Evolutionary conservation across 371 early-diverging fungal species (phyloP).

Genomic region (Rhizopus arrhizus): DNA sequence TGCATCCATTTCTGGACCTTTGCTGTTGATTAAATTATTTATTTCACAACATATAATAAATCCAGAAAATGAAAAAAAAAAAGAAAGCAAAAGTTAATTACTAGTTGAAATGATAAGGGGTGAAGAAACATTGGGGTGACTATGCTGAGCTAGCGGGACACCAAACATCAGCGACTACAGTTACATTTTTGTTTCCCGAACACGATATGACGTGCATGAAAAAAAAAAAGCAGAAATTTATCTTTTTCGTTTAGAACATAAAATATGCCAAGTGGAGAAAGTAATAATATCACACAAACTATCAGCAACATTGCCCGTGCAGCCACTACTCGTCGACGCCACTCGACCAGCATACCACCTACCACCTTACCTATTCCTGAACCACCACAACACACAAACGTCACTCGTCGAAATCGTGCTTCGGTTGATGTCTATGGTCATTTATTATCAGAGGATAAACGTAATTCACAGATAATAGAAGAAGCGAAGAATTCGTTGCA

Average conservation of each 20-base stretch:
- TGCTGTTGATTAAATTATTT: too few species aligned
- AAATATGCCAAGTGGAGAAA: neutral
- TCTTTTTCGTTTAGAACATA: neutral
- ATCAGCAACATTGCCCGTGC: conserved; percentile 31
- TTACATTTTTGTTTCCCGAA: too few species aligned
- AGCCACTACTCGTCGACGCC: conserved; percentile 23
- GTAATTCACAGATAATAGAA: neutral
- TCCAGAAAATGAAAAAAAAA: too few species aligned
- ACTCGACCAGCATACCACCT: conserved; percentile 9
- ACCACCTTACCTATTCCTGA: conserved; percentile 20
- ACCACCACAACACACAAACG: conserved; percentile 31
- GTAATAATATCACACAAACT: conserved; percentile 19
- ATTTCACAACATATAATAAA: too few species aligned
- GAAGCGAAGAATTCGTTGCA: conserved; percentile 1
- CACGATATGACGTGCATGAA: neutral
- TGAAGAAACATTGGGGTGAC: too few species aligned
- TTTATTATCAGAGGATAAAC: conserved; percentile 4
- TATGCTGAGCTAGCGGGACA: too few species aligned
- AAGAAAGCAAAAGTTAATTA: too few species aligned
- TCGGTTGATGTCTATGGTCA: neutral
- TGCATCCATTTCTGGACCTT: too few species aligned
- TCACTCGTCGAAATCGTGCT: conserved; percentile 5
- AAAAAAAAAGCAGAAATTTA: neutral
- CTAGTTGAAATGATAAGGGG: too few species aligned
- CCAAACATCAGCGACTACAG: too few species aligned